Base-by-base conservation (phyloP, 129 eudicot genomes). In the Centella asiatica region DNA sequence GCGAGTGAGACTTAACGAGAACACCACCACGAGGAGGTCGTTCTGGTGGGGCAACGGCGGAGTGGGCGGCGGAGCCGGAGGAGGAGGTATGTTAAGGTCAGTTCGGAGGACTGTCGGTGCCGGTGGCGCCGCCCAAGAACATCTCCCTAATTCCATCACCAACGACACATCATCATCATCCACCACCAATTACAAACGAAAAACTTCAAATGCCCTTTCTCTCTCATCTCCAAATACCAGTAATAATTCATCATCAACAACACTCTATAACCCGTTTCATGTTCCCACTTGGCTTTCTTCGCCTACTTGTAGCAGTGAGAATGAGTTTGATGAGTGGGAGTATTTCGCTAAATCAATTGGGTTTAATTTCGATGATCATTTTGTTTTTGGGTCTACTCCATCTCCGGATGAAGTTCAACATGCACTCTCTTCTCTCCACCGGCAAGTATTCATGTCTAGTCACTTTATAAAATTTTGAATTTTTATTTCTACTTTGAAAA, bases 401-500 rank as follows among this genome's bases (percentile, higher is more conserved):
- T 83, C 93, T 1, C 12, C 37, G 6, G 74, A 78, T 39, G 95
- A 85, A 69, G 92, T 83, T 28, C 67, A 76, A 1, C 78, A 69
- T 64, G 95, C 95, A 18, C 63, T 89, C 33, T 69, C 78, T 47
- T 78, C 92, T 66, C 83, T 89, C 47, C 95, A 83, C 9, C 80
- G 78, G 97, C 85, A 75, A 71, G 85, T 65, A 6, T 44, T 47
- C 46, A 40, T 40, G 50, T 49, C 27, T 0, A 48, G 0, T 53
- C 13, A n/a, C 1, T 25, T 52, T 31, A 9, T 1, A 13, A 11
- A 3, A 7, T 11, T 44, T 51, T 4, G 4, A n/a, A n/a, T n/a
- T n/a, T n/a, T n/a, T n/a, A n/a, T n/a, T n/a, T 52, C 33, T 51
- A 51, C 57, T 25, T 28, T 44, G n/a, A n/a, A n/a, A n/a, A n/a